Evolutionary conservation across 805 yeast genomes (phyloP), one percentile per base, ranked within the genome.

Genomic region (Metschnikowia shivogae): DNA sequence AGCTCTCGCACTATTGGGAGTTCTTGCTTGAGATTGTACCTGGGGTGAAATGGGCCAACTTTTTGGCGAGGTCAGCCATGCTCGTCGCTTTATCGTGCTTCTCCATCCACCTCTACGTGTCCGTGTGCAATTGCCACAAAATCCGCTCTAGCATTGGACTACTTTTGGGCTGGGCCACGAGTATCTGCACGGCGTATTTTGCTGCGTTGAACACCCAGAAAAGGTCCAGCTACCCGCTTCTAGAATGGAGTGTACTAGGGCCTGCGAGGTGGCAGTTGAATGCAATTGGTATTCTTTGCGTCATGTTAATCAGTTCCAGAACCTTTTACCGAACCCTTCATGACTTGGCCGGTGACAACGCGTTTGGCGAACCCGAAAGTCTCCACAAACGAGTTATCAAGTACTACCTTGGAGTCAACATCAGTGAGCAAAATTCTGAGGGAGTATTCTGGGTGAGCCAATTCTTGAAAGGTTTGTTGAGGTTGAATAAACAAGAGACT

Each of bases 141-240:
- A 57, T 70, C 10, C 51, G 70, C 26, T 67, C 72, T 3, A 63
- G 53, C 42, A 34, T 65, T 8, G 74, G 75, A 0, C 53, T 70
- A 17, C 27, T 70, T 9, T 35, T 61, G 19, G 74, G 72, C 3
- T 70, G 75, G 75, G 33, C 62, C 5, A 53, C 57, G 5, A 62
- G 60, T 22, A 58, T 58, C 0, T 14, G 58, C 6, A 42, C 68
- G 1, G 54, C 67, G 4, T 36, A 58, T 6, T 49, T 63, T 5
- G 68, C 70, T 1, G 51, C 73, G 0, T 26, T 67, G 6, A 44
- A 62, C n/a, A 50, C 58, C 2, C 32, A 36, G 4, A 29, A 54
- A 3, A 50, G 53, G 28, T 57, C 61, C 38, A 68, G 62, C 40
- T 5, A 53, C 55, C 38, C 58, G 58, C 29, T 28, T 6, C 24